These are phyloP conservation scores for Leccinellum albellum DNA, from an alignment of 768 basidiomycete genomes.

Conservation along the genomic window DNA sequence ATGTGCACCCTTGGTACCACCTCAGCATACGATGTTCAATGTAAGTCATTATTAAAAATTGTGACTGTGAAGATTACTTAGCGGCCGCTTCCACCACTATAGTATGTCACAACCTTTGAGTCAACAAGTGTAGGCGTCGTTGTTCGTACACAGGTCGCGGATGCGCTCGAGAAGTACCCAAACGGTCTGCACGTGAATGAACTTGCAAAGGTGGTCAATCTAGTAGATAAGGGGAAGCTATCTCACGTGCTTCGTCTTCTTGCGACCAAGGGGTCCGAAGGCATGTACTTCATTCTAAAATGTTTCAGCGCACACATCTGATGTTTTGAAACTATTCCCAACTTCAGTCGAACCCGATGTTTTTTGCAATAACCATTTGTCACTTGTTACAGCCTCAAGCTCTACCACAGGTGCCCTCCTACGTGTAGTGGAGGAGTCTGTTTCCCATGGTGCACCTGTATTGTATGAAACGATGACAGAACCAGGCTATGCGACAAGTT, in stretches of 20 bases:
- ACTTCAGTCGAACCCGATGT: slow-evolving; percentile 21
- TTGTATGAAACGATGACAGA: slow-evolving; percentile 27
- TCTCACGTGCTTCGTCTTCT: slow-evolving; percentile 29
- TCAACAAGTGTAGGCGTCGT: slow-evolving; percentile 17
- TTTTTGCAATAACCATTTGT: slow-evolving; percentile 34
- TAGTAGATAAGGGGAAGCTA: slow-evolving; percentile 29
- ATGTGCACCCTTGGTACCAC: slow-evolving; percentile 24
- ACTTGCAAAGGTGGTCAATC: slow-evolving; percentile 19
- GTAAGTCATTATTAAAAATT: slow-evolving; percentile 5
- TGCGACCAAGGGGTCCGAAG: slow-evolving; percentile 24
- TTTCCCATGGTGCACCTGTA: slow-evolving; percentile 11
- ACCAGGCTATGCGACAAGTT: slow-evolving; percentile 22
- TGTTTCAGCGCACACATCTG: background rate
- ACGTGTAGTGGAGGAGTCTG: slow-evolving; percentile 4
- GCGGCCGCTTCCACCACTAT: background rate
- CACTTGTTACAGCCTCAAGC: slow-evolving; percentile 21
- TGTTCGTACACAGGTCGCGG: background rate
- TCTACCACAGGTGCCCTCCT: slow-evolving; percentile 9
- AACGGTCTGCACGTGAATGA: slow-evolving; percentile 27
- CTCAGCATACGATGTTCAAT: slow-evolving; percentile 26
- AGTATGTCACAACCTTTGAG: slow-evolving; percentile 22
- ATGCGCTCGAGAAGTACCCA: slow-evolving; percentile 18
- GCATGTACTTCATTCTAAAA: background rate
- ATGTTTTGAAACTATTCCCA: background rate
- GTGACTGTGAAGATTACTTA: background rate